These are phyloP conservation scores for Pleurotus tuber-regium DNA, from an alignment of 768 basidiomycete species.

Conservation along the genomic window DNA sequence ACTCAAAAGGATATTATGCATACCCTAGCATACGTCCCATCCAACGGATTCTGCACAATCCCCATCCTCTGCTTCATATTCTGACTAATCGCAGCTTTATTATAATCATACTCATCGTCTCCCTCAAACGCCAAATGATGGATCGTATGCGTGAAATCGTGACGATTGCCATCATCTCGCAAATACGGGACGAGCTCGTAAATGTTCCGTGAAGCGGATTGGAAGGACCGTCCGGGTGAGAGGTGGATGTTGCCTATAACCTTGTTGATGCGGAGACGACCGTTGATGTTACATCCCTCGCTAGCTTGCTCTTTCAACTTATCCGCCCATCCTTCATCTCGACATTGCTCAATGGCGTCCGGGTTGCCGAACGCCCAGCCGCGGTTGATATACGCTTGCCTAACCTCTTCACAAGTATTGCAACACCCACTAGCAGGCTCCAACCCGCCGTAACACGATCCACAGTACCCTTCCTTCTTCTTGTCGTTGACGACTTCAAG, in stretches of 20 bases:
- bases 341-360: slow-evolving; percentile 93
- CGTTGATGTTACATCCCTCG: slow-evolving; percentile 94
- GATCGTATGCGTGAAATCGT: slow-evolving; percentile 91
- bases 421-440: slow-evolving; percentile 83
- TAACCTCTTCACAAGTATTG: slow-evolving; percentile 93
- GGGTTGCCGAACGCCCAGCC: slow-evolving; percentile 97
- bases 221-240: slow-evolving; percentile 95
- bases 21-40: slow-evolving; percentile 59
- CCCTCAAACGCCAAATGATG: slow-evolving; percentile 80
- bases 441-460: slow-evolving; percentile 92
- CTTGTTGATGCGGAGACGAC: slow-evolving; percentile 93
- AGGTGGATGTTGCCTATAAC: slow-evolving; percentile 95
- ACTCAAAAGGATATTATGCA: no score
- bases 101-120: slow-evolving; percentile 77
- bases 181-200: slow-evolving; percentile 95
- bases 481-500: slow-evolving; percentile 73
- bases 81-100: slow-evolving; percentile 58
- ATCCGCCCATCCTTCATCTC: slow-evolving; percentile 92
- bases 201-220: slow-evolving; percentile 71
- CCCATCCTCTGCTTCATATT: slow-evolving; percentile 73
- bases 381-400: slow-evolving; percentile 82
- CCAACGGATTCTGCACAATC: slow-evolving; percentile 78
- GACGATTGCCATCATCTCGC: slow-evolving; percentile 79
- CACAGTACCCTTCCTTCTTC: slow-evolving; percentile 73
- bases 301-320: slow-evolving; percentile 88